phyloP scores from a whole-genome alignment of 768 basidiomycete species.

The Trichaptum fuscoviolaceum region DNA sequence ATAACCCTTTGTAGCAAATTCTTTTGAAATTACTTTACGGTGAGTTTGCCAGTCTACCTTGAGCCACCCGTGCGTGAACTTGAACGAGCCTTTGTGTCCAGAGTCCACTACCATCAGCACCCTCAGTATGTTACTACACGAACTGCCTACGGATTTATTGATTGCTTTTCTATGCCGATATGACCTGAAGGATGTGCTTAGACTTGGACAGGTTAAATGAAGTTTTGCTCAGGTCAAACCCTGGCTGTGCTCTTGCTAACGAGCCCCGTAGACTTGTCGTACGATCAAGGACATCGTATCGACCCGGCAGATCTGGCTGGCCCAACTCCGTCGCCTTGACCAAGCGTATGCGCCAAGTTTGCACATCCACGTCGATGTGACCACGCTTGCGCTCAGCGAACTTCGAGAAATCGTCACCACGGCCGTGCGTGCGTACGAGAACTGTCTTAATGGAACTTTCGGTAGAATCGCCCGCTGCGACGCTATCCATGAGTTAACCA shows the following conservation, averaged over 20 bases:
- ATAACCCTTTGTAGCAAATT: no score
- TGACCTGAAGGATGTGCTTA: no score
- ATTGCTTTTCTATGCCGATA: no score
- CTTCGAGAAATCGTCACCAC: background rate
- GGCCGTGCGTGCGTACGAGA: background rate
- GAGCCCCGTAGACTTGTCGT: background rate
- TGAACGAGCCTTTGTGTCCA: no score
- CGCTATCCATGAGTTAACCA: background rate
- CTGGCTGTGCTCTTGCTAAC: background rate
- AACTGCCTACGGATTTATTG: no score
- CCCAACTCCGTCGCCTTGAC: background rate
- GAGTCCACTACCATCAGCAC: no score
- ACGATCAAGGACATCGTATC: background rate
- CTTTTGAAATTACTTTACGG: no score
- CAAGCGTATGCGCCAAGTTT: background rate
- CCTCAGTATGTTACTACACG: no score
- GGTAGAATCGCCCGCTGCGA: background rate
- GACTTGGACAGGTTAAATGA: no score
- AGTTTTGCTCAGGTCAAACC: background rate
- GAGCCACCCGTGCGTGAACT: no score
- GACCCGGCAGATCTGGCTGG: background rate
- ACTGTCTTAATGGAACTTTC: background rate
- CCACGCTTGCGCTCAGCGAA: background rate
- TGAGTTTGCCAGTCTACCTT: no score
- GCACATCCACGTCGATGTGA: background rate